Percentiles rank a stretch among this genome's conserved stretches.
These are phyloP conservation scores for Tylopilus cervinicoccineus DNA, from an alignment of 768 basidiomycete species.

Conservation along the genomic window DNA sequence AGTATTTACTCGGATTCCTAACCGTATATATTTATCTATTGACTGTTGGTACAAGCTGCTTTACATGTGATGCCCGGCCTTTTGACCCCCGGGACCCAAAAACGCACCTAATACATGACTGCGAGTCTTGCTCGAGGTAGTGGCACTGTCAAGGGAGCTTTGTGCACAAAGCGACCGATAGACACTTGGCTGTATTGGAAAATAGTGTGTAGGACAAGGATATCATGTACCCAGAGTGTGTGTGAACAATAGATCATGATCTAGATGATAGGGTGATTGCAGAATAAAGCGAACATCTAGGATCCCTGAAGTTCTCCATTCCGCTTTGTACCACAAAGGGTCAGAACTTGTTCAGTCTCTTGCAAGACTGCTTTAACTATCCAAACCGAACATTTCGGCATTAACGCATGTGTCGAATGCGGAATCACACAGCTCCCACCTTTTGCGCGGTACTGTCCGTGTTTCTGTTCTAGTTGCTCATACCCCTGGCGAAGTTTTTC, in stretches of 20 bases:
- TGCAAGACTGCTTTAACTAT: constrained; percentile 41
- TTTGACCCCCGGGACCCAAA: no score
- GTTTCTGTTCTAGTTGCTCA: constrained; percentile 39
- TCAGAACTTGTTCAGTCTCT: constrained; percentile 42
- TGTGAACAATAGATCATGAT: neutral
- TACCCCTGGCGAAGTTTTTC: constrained; percentile 35
- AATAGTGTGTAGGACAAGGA: neutral
- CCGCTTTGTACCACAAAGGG: constrained; percentile 43
- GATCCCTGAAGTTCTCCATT: constrained; percentile 21
- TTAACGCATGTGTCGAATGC: constrained; percentile 3
- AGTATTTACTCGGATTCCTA: neutral
- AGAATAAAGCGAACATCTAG: neutral
- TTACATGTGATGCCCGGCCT: neutral
- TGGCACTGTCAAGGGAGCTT: neutral
- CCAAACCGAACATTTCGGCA: neutral
- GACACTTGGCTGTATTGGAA: neutral
- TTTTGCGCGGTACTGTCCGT: constrained; percentile 39
- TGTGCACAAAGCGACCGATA: neutral
- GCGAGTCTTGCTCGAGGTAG: neutral
- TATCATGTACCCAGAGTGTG: neutral
- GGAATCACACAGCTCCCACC: constrained; percentile 26
- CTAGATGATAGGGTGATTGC: neutral
- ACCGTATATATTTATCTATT: neutral
- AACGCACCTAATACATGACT: neutral
- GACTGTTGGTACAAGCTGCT: no score